phyloP scores from a whole-genome alignment of 345 rosid genomes.

The Citrus unshiu region DNA sequence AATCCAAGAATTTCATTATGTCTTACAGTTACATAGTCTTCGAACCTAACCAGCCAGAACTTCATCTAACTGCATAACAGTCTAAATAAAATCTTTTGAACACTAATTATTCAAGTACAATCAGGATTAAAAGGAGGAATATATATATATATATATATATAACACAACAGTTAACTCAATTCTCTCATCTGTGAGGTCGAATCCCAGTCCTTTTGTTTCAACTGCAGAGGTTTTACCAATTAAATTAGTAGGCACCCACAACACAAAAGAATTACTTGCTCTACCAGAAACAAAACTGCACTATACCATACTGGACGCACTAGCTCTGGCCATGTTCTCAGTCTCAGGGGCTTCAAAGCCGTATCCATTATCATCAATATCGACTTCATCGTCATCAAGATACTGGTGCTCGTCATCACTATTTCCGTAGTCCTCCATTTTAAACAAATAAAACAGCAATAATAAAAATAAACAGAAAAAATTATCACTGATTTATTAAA shows the following conservation, averaged over 20 bases:
- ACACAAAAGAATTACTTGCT: neutral
- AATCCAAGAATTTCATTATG: no score
- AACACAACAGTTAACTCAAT: no score
- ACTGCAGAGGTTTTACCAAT: no score
- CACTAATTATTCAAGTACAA: no score
- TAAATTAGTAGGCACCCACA: neutral
- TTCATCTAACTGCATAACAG: no score
- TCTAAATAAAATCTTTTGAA: no score
- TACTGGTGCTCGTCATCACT: neutral
- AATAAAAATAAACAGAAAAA: neutral
- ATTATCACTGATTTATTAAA: neutral
- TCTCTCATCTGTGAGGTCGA: no score
- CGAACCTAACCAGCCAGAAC: no score
- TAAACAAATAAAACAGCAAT: neutral
- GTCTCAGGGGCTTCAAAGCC: neutral
- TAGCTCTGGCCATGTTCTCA: neutral
- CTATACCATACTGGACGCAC: slow-evolving; percentile 1
- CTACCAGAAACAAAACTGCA: neutral
- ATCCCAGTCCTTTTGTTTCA: no score
- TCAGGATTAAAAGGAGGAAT: no score
- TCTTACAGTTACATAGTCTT: no score
- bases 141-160: no score
- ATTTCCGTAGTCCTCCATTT: neutral
- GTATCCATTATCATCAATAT: neutral
- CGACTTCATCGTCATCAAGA: neutral